Evolutionary conservation across 106 monocot species (phyloP).

Genomic region (Posidonia australis): DNA sequence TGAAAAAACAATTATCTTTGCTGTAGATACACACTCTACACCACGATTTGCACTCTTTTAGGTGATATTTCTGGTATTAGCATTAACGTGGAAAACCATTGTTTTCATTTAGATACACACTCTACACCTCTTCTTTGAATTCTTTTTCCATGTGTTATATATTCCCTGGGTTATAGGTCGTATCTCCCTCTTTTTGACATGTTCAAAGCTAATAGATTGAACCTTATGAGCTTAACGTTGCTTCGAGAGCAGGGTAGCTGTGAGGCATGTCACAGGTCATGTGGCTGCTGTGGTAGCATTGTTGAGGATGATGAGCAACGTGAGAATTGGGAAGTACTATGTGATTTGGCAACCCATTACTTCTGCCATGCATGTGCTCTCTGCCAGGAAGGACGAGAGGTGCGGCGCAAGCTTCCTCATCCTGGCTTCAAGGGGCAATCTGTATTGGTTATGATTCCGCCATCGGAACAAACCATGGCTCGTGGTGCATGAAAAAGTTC

Average conservation of each 20-base stretch:
- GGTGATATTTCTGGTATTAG: too few relatives aligned
- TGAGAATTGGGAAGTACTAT: constrained; percentile 42
- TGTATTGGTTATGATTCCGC: constrained; percentile 43
- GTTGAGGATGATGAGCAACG: constrained; percentile 39
- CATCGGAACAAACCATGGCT: constrained; percentile 54
- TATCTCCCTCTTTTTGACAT: not conserved
- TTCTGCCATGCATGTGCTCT: constrained; percentile 62
- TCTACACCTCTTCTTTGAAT: too few relatives aligned
- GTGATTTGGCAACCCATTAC: constrained; percentile 55
- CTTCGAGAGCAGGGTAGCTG: constrained; percentile 44
- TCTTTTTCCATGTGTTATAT: too few relatives aligned
- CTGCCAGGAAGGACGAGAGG: constrained; percentile 75
- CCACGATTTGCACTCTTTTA: too few relatives aligned
- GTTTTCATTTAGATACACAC: too few relatives aligned
- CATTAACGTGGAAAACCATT: too few relatives aligned
- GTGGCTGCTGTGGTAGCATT: constrained; percentile 32
- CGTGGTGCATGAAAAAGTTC: too few relatives aligned
- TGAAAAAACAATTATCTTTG: too few relatives aligned
- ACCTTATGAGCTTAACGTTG: not conserved
- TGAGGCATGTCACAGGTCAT: constrained; percentile 41
- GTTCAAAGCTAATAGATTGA: not conserved
- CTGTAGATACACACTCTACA: too few relatives aligned
- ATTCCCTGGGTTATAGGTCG: too few relatives aligned
- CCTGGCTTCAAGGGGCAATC: constrained; percentile 44
- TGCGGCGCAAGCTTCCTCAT: constrained; percentile 62